Conservation (phyloP, 2,329 filamentous ascomycete species). For the Fusarium pseudonygamai region DNA sequence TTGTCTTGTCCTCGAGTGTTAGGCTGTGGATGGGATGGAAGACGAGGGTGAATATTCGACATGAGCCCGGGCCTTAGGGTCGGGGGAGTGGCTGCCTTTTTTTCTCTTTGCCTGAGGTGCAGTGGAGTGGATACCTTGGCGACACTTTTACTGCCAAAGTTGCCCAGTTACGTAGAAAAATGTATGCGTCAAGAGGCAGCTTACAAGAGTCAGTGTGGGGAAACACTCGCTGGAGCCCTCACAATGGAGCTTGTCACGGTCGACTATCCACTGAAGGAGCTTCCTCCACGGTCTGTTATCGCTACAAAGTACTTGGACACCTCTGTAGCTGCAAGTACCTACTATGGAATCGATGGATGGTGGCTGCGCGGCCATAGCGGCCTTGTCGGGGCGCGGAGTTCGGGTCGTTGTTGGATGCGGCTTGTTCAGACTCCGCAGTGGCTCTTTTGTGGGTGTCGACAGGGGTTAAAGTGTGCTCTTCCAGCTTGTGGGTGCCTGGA, state of each 20-base stretch:
- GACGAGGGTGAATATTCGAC: conserved; percentile 39
- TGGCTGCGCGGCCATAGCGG: conserved; percentile 26
- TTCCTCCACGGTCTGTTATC: conserved; percentile 19
- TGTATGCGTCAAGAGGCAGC: conserved; percentile 35
- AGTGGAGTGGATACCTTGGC: conserved; percentile 31
- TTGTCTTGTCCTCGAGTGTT: conserved; percentile 30
- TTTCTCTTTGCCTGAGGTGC: conserved; percentile 44
- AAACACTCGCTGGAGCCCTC: conserved; percentile 23
- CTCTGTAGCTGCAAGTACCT: background rate
- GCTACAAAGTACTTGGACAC: conserved; percentile 9
- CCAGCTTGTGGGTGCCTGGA: conserved; percentile 28
- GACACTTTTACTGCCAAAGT: background rate
- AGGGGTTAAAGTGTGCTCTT: conserved; percentile 25
- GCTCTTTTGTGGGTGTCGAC: conserved; percentile 32
- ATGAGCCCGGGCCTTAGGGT: conserved; percentile 33
- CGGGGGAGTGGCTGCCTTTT: conserved; percentile 44
- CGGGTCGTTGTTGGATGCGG: conserved; percentile 29
- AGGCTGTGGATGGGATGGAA: conserved; percentile 32
- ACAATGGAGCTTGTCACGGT: conserved; percentile 7
- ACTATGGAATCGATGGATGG: conserved; percentile 19
- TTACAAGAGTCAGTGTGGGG: conserved; percentile 30
- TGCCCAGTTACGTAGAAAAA: conserved; percentile 4
- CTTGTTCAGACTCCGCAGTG: conserved; percentile 23
- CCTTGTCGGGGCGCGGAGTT: conserved; percentile 37
- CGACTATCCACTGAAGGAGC: conserved; percentile 11